Evolutionary conservation across 176 grass and related monocot genomes (phyloP).

Genomic region (Zoysia pacifica): DNA sequence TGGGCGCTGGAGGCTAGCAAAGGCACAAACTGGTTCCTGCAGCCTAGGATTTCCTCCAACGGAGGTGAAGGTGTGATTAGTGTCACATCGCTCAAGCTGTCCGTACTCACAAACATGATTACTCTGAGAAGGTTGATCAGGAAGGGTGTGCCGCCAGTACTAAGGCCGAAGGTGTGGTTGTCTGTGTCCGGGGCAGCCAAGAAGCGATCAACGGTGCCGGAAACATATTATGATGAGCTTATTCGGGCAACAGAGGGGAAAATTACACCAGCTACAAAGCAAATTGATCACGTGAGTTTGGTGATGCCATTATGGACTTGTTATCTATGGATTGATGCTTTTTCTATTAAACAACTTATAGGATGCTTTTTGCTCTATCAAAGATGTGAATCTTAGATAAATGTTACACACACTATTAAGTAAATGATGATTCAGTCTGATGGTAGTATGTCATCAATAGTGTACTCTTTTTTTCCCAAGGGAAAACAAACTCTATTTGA

Average conservation of each 20-base stretch:
- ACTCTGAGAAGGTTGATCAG: conserved; percentile 79
- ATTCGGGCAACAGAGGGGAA: conserved; percentile 84
- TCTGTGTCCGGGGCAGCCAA: conserved; percentile 83
- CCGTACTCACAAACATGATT: conserved; percentile 68
- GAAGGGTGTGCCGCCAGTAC: conserved; percentile 72
- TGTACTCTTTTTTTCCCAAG: background rate
- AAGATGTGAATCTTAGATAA: background rate
- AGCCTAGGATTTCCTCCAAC: conserved; percentile 78
- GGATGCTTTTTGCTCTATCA: background rate
- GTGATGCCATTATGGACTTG: conserved; percentile 13
- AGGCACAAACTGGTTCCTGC: conserved; percentile 89
- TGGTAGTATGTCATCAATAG: background rate
- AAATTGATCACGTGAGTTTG: conserved; percentile 92
- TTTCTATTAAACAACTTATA: background rate
- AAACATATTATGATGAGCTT: conserved; percentile 93
- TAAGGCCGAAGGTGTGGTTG: conserved; percentile 88
- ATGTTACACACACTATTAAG: background rate
- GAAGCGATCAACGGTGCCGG: conserved; percentile 90
- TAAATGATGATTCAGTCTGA: background rate
- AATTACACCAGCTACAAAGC: conserved; percentile 77
- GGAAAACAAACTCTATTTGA: background rate
- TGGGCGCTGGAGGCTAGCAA: conserved; percentile 85
- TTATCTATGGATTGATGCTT: background rate
- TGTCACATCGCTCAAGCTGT: conserved; percentile 79
- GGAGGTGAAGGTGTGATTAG: conserved; percentile 50